These are phyloP conservation scores for Nemania sp. DNA, from an alignment of 2,329 filamentous ascomycete species.

Conservation along the genomic window DNA sequence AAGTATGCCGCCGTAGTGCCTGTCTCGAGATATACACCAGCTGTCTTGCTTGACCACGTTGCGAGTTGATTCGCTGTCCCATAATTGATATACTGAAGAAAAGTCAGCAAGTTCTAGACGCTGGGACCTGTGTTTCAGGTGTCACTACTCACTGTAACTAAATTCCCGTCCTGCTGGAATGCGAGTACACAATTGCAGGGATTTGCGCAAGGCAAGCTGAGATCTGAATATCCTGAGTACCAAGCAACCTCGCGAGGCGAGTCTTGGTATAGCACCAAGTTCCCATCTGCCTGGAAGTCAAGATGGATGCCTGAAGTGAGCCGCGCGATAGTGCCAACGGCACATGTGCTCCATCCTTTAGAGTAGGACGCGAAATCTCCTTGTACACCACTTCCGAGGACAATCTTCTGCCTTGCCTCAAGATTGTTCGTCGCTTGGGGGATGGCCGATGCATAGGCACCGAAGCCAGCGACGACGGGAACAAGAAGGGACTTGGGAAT, in stretches of 20 bases:
- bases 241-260: not conserved
- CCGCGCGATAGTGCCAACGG: not conserved
- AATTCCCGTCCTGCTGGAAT: slow-evolving; percentile 1
- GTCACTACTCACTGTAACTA: not conserved
- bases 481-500: too few species aligned
- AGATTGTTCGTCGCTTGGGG: too few species aligned
- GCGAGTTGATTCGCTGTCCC: not conserved
- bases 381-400: not conserved
- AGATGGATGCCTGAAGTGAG: not conserved
- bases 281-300: slow-evolving; percentile 1
- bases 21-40: not conserved
- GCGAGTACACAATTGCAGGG: not conserved
- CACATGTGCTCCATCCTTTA: slow-evolving; percentile 4
- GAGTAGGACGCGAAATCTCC: not conserved
- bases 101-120: too few species aligned
- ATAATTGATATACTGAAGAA: slow-evolving; percentile 10
- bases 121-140: too few species aligned
- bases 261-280: not conserved
- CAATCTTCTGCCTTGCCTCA: too few species aligned
- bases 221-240: slow-evolving; percentile 2
- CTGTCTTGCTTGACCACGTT: not conserved
- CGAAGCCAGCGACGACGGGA: too few species aligned
- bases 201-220: not conserved
- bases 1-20: not conserved
- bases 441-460: too few species aligned